These are phyloP conservation scores for Pseudogymnoascus sp. DNA, from an alignment of 2,329 filamentous ascomycete genomes.

Conservation along the genomic window DNA sequence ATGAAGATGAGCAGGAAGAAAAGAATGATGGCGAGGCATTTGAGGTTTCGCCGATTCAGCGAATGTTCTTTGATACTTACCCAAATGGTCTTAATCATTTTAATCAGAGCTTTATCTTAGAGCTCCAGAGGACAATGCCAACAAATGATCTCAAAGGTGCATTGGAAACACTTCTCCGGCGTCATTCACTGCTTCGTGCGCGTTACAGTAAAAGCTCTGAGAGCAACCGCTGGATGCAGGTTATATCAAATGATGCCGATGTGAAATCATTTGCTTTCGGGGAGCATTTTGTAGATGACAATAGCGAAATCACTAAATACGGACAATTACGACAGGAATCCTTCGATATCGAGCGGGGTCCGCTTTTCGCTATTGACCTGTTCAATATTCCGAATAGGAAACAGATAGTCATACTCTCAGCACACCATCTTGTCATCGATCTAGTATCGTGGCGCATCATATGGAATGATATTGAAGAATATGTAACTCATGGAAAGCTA, in stretches of 20 bases:
- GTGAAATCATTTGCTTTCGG: constrained; percentile 31
- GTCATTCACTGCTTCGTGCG: constrained; percentile 34
- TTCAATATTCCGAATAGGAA: constrained; percentile 14
- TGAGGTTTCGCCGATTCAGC: constrained; percentile 23
- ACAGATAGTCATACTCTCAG: constrained; percentile 16
- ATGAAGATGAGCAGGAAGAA: not conserved
- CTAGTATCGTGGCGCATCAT: constrained; percentile 32
- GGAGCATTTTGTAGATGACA: constrained; percentile 33
- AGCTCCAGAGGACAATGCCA: constrained; percentile 5
- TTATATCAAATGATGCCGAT: constrained; percentile 19
- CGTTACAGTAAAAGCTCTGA: constrained; percentile 27
- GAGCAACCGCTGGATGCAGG: constrained; percentile 27
- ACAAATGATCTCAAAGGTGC: constrained; percentile 17
- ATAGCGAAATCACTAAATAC: constrained; percentile 21
- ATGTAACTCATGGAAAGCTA: constrained; percentile 17
- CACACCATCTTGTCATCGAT: constrained; percentile 27
- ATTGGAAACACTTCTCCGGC: constrained; percentile 26
- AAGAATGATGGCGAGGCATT: constrained; percentile 13
- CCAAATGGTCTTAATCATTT: constrained; percentile 17
- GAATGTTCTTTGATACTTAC: constrained; percentile 19
- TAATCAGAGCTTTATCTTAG: constrained; percentile 23
- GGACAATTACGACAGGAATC: constrained; percentile 27
- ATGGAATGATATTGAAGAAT: constrained; percentile 31
- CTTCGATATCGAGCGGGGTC: constrained; percentile 16
- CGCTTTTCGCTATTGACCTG: constrained; percentile 19